phyloP scores from a whole-genome alignment of 371 early-diverging fungal species.

The Synchytrium microbalum region DNA sequence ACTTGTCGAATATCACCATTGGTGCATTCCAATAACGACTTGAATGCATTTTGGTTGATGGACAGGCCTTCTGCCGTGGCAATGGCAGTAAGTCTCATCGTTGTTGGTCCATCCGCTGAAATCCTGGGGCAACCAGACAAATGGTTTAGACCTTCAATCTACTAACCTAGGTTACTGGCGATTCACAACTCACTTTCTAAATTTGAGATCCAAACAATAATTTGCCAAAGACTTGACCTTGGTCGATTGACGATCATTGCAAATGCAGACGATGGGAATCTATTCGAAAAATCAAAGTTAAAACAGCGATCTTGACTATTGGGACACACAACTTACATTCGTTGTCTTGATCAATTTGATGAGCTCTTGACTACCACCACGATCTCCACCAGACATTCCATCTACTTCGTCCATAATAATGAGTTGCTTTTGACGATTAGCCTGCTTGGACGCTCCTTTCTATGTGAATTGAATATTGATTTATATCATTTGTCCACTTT shows the following conservation, averaged over 20 bases:
- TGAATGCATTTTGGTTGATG: conserved; percentile 74
- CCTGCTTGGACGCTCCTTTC: conserved; percentile 7
- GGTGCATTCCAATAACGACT: conserved; percentile 75
- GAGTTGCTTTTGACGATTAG: conserved; percentile 31
- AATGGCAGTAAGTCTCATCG: conserved; percentile 28
- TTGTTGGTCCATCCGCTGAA: conserved; percentile 6
- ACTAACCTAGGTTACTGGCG: no score
- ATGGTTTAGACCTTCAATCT: conserved; percentile 64
- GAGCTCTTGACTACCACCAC: conserved; percentile 94
- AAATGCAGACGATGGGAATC: conserved; percentile 98
- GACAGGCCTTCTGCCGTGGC: conserved; percentile 61
- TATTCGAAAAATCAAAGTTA: conserved; percentile 16
- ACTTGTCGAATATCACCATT: conserved; percentile 98
- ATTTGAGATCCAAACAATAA: conserved; percentile 85
- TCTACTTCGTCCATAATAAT: conserved; percentile 99
- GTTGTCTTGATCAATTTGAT: conserved; percentile 86
- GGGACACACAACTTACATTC: no score
- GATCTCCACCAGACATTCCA: conserved; percentile 98
- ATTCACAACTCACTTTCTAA: conserved; percentile 51
- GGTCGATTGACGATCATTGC: conserved; percentile 89
- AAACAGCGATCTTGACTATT: conserved; percentile 4
- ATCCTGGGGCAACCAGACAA: conserved; percentile 9
- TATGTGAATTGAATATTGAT: conserved; percentile 4
- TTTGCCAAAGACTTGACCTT: conserved; percentile 87
- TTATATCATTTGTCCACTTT: conserved; percentile 17